Conservation (phyloP, 1,139 yeast genomes). For the Nematodospora anomalae region DNA sequence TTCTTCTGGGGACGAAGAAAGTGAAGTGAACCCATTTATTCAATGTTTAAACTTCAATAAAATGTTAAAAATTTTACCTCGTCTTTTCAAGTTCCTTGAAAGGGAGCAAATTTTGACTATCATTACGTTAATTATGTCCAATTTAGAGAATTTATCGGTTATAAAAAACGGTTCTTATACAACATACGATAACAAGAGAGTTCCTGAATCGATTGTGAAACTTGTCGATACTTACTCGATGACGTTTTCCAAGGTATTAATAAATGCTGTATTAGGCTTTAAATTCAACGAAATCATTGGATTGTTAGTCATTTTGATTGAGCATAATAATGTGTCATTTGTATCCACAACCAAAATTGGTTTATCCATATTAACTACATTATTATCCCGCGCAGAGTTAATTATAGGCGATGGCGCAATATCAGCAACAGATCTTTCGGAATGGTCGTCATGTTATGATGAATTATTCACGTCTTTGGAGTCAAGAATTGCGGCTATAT, state of each 20-base stretch:
- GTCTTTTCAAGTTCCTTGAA: conserved; percentile 80
- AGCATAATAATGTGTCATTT: conserved; percentile 70
- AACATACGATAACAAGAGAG: conserved; percentile 51
- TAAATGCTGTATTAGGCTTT: conserved; percentile 82
- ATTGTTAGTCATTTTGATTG: conserved; percentile 70
- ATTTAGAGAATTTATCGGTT: conserved; percentile 78
- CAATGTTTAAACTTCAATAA: conserved; percentile 83
- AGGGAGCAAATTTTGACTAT: conserved; percentile 79
- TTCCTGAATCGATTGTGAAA: conserved; percentile 58
- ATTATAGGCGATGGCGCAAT: conserved; percentile 78
- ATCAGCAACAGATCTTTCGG: conserved; percentile 58
- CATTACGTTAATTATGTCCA: conserved; percentile 77
- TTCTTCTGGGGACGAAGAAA: conserved; percentile 43
- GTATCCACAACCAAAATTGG: conserved; percentile 85
- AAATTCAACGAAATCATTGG: conserved; percentile 80
- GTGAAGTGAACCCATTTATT: conserved; percentile 72
- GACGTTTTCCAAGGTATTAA: conserved; percentile 82
- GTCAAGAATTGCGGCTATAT: conserved; percentile 72
- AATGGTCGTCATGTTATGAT: conserved; percentile 85
- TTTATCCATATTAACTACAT: conserved; percentile 79
- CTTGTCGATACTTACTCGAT: conserved; percentile 79
- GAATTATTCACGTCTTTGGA: conserved; percentile 77
- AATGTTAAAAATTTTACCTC: conserved; percentile 84
- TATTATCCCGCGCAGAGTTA: conserved; percentile 89
- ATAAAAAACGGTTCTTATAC: conserved; percentile 78